phyloP scores from a whole-genome alignment of 768 basidiomycete species.

The Austroboletus festivus region DNA sequence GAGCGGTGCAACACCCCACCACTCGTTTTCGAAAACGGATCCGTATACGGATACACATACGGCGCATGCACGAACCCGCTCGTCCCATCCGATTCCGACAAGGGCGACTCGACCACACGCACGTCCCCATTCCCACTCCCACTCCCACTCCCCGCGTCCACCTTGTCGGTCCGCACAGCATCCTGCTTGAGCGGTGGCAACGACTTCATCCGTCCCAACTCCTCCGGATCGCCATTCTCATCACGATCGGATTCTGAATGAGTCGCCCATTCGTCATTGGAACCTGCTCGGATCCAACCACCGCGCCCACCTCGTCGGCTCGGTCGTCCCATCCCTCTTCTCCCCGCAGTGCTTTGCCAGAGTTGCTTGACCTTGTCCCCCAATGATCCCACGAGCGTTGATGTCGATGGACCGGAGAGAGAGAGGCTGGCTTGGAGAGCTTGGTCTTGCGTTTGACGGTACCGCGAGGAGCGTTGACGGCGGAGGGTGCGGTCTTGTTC shows the following conservation, averaged over 20 bases:
- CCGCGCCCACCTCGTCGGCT: slow-evolving; percentile 31
- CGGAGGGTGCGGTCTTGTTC: slow-evolving; percentile 38
- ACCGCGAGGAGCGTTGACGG: slow-evolving; percentile 31
- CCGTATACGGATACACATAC: slow-evolving; percentile 6
- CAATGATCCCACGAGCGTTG: slow-evolving; percentile 21
- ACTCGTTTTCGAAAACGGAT: slow-evolving; percentile 20
- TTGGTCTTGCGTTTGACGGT: slow-evolving; percentile 25
- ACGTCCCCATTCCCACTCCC: not conserved
- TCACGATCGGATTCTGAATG: slow-evolving; percentile 27
- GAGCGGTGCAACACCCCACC: slow-evolving; percentile 15
- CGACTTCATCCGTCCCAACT: not conserved
- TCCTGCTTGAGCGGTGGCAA: not conserved
- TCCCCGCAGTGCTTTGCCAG: slow-evolving; percentile 20
- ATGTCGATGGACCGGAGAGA: slow-evolving; percentile 2
- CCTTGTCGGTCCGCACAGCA: not conserved
- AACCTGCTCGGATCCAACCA: slow-evolving; percentile 54
- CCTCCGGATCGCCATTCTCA: slow-evolving; percentile 3
- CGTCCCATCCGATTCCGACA: slow-evolving; percentile 15
- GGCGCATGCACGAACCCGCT: slow-evolving; percentile 8
- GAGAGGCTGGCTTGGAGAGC: slow-evolving; percentile 2
- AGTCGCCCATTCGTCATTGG: slow-evolving; percentile 46
- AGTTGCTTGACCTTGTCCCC: slow-evolving; percentile 25
- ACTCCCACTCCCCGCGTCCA: not conserved
- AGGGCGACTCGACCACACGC: slow-evolving; percentile 26
- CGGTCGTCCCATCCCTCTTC: too few species aligned